These are phyloP conservation scores for Tricholoma saponaceum DNA, from an alignment of 768 basidiomycete genomes.

Conservation along the genomic window DNA sequence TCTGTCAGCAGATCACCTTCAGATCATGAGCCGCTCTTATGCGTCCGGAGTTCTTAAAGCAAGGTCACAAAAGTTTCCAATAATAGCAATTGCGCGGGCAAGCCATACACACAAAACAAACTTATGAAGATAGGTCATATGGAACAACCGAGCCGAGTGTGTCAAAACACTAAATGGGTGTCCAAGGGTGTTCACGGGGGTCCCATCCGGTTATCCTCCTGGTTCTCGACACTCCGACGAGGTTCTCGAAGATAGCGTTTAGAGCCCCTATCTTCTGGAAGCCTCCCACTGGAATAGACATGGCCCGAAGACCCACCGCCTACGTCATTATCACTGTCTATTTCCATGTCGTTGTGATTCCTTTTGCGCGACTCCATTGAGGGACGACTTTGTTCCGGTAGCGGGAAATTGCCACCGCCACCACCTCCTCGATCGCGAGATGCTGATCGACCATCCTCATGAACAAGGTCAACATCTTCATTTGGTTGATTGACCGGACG, in stretches of 20 bases:
- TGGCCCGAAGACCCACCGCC: slow-evolving; percentile 24
- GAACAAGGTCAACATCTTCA: slow-evolving; percentile 50
- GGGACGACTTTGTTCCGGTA: slow-evolving; percentile 37
- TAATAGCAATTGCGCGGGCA: slow-evolving; percentile 15
- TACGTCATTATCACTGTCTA: slow-evolving; percentile 51
- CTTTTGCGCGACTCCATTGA: slow-evolving; percentile 51
- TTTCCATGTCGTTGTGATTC: slow-evolving; percentile 60
- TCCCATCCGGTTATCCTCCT: slow-evolving; percentile 36
- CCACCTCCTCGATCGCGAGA: slow-evolving; percentile 35
- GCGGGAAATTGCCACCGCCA: slow-evolving; percentile 28
- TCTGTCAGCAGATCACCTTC: neutral
- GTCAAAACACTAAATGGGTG: slow-evolving; percentile 12
- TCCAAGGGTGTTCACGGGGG: slow-evolving; percentile 16
- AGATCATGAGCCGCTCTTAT: slow-evolving; percentile 10
- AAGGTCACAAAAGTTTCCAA: slow-evolving; percentile 16
- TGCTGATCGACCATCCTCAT: slow-evolving; percentile 47
- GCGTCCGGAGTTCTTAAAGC: slow-evolving; percentile 8
- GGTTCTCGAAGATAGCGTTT: slow-evolving; percentile 59
- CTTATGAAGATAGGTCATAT: slow-evolving; percentile 8
- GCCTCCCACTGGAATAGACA: slow-evolving; percentile 33
- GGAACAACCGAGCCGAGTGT: slow-evolving; percentile 9
- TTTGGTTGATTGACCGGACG: slow-evolving; percentile 43
- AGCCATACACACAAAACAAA: slow-evolving; percentile 18
- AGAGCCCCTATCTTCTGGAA: slow-evolving; percentile 47
- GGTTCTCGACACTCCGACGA: slow-evolving; percentile 33